Percentiles rank a stretch among this genome's conserved stretches.
Conservation (phyloP, 225 moss, liverwort and hornwort species). For the Pleurozium schreberi region DNA sequence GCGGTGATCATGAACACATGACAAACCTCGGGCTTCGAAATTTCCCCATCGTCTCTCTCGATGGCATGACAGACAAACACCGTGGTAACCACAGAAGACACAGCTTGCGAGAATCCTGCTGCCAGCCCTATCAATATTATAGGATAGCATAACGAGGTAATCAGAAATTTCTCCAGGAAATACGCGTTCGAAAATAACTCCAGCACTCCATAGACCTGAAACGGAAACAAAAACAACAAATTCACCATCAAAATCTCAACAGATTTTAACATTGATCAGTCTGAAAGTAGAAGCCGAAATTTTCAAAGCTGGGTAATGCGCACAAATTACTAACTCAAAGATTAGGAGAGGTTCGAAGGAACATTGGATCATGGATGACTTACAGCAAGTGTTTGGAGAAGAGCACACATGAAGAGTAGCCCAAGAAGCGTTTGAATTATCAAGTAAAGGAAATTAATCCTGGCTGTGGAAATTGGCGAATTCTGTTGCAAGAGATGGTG, state of each 20-base stretch:
- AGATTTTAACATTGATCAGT: not conserved
- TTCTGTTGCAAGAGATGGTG: not conserved
- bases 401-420: not conserved
- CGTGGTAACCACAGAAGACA: not conserved
- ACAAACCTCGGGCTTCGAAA: not conserved
- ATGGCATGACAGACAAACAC: not conserved
- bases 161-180: not conserved
- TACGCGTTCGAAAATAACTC: not conserved
- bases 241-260: not conserved
- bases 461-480: too few species aligned
- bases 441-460: not conserved
- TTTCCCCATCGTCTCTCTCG: not conserved
- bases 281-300: not conserved
- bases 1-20: too few species aligned
- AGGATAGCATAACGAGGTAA: not conserved
- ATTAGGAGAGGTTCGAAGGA: not conserved
- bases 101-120: not conserved
- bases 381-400: not conserved
- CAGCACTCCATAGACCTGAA: not conserved
- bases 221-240: not conserved
- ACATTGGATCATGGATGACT: not conserved
- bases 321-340: not conserved
- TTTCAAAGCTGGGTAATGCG: not conserved
- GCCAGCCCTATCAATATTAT: not conserved
- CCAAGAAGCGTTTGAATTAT: accelerated